Evolutionary conservation across 225 moss, liverwort and hornwort genomes (phyloP).

Genomic region (Sphagnum tenellum): DNA sequence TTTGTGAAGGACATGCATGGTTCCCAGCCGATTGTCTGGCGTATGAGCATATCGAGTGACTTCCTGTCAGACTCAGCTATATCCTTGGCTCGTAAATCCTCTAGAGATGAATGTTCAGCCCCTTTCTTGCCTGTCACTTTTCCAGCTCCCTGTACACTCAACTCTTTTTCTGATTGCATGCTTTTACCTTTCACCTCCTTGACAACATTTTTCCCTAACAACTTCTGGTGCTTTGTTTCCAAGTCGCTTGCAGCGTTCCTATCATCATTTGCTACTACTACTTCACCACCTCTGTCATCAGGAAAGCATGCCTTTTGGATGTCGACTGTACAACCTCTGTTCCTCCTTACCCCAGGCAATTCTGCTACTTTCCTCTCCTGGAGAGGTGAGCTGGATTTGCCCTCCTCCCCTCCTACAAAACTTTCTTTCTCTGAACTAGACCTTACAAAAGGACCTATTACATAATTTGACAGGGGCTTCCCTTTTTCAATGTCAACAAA

Average conservation of each 20-base stretch:
- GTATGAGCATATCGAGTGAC: conserved; percentile 58
- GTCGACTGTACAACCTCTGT: conserved; percentile 14
- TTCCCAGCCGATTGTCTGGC: conserved; percentile 49
- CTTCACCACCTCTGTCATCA: conserved; percentile 3
- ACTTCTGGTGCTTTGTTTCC: conserved; percentile 24
- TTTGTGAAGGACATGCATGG: conserved; percentile 42
- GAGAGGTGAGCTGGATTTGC: conserved; percentile 6
- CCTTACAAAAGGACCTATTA: conserved; percentile 12
- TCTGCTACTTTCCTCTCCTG: conserved; percentile 12
- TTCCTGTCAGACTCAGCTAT: conserved; percentile 48
- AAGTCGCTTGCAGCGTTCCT: conserved; percentile 9
- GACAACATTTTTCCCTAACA: conserved; percentile 21
- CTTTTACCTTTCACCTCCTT: conserved; percentile 41
- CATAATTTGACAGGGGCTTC: conserved; percentile 9
- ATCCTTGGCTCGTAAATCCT: conserved; percentile 39
- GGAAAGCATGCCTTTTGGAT: conserved; percentile 5
- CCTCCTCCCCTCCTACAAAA: conserved; percentile 5
- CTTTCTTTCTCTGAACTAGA: conserved; percentile 31
- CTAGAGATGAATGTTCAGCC: conserved; percentile 13
- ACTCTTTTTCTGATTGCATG: conserved; percentile 1
- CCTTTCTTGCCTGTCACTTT: conserved; percentile 22
- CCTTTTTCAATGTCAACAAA: conserved; percentile 18
- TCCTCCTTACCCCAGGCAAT: conserved; percentile 20
- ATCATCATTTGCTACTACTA: conserved; percentile 24
- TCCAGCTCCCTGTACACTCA: not conserved